These are phyloP conservation scores for Teratosphaeria epicoccoides DNA, from an alignment of 2,329 filamentous ascomycete species.

Conservation along the genomic window DNA sequence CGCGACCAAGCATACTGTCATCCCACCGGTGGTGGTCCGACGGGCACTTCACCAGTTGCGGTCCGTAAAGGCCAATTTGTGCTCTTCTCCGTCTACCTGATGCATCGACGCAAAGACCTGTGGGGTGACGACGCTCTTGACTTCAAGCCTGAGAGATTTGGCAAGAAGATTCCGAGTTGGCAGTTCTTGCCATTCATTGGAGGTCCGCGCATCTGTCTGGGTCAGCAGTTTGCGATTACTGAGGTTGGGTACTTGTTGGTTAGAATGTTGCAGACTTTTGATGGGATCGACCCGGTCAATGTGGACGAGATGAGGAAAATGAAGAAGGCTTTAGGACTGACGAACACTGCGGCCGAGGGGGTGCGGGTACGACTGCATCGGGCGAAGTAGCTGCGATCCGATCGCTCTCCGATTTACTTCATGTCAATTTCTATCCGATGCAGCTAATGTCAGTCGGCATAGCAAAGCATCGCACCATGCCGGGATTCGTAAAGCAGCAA, in stretches of 20 bases:
- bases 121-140: constrained; percentile 40
- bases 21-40: constrained; percentile 40
- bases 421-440: too few species aligned
- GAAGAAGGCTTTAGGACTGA: constrained; percentile 13
- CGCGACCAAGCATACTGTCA: constrained; percentile 39
- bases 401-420: too few species aligned
- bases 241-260: constrained; percentile 36
- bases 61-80: constrained; percentile 38
- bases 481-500: too few species aligned
- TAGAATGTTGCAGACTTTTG: constrained; percentile 32
- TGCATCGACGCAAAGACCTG: constrained; percentile 41
- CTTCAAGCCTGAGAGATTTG: constrained; percentile 41
- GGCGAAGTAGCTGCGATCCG: too few species aligned
- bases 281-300: constrained; percentile 13
- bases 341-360: constrained; percentile 16
- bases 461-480: too few species aligned
- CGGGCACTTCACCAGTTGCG: constrained; percentile 40
- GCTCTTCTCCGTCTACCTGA: constrained; percentile 35
- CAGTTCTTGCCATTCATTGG: constrained; percentile 2
- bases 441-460: too few species aligned
- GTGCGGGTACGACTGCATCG: constrained; percentile 15
- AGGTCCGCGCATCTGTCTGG: constrained; percentile 29
- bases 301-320: constrained; percentile 8
- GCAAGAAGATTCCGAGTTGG: constrained; percentile 12
- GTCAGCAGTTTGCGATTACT: constrained; percentile 37